Conservation (phyloP, 495 filamentous ascomycete species). For the Penicillium taxi region DNA sequence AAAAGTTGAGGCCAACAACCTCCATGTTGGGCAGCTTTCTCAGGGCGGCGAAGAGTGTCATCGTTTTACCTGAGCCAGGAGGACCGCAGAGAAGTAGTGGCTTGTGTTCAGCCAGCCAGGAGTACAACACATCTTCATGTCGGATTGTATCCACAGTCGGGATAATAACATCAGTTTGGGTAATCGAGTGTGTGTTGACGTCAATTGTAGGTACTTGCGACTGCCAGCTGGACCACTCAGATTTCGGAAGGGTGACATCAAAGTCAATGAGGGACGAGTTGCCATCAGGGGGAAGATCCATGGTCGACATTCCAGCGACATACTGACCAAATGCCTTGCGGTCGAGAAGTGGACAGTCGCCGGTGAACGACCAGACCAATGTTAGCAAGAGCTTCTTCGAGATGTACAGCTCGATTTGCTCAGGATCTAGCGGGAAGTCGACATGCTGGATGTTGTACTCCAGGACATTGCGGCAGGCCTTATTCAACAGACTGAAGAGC, state of each 20-base stretch:
- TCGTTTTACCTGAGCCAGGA: conserved; percentile 97
- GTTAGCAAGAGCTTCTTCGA: conserved; percentile 89
- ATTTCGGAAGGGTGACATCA: conserved; percentile 76
- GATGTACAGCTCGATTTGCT: conserved; percentile 80
- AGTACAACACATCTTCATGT: conserved; percentile 96
- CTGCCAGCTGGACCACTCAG: conserved; percentile 89
- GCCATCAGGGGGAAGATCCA: conserved; percentile 68
- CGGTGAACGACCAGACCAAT: conserved; percentile 87
- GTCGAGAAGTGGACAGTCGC: conserved; percentile 84
- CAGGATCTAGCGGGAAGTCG: conserved; percentile 85
- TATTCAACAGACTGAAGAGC: conserved; percentile 90
- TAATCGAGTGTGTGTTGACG: conserved; percentile 95
- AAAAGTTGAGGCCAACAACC: conserved; percentile 97
- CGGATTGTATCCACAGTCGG: conserved; percentile 94
- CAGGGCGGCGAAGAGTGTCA: conserved; percentile 96
- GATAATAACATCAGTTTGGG: conserved; percentile 94
- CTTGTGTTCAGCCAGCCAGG: conserved; percentile 98
- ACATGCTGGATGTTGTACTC: conserved; percentile 92
- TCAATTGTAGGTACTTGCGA: conserved; percentile 88
- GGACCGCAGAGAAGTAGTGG: conserved; percentile 93
- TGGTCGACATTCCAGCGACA: conserved; percentile 68
- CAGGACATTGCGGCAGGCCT: conserved; percentile 79
- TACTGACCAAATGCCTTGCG: conserved; percentile 83
- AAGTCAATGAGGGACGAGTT: conserved; percentile 89
- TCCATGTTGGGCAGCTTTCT: conserved; percentile 98